These are phyloP conservation scores for Lachnellula occidentalis DNA, from an alignment of 2,329 filamentous ascomycete species.

Conservation along the genomic window DNA sequence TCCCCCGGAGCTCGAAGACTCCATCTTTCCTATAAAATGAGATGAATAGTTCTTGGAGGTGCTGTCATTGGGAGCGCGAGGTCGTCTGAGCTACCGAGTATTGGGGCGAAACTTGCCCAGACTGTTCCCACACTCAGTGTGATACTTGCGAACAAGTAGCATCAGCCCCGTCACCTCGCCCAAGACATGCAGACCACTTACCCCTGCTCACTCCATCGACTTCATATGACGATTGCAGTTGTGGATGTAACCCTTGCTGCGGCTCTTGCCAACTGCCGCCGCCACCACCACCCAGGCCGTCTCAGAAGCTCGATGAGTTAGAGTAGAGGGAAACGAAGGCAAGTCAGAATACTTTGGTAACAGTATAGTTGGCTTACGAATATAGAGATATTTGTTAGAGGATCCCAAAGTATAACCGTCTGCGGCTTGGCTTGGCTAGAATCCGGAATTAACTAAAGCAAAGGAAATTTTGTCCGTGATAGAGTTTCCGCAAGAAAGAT, in stretches of 20 bases:
- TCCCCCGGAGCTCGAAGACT: too few relatives aligned
- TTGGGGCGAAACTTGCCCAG: neutral
- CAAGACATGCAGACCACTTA: neutral
- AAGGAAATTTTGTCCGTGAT: too few relatives aligned
- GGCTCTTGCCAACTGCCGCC: neutral
- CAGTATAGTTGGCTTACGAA: too few relatives aligned
- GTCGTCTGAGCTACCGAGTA: neutral
- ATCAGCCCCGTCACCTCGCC: neutral
- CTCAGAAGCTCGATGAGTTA: neutral
- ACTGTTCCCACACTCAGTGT: conserved; percentile 1
- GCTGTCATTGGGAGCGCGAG: neutral
- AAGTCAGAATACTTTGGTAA: too few relatives aligned
- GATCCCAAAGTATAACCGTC: too few relatives aligned
- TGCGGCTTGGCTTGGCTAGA: too few relatives aligned
- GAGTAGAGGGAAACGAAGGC: too few relatives aligned
- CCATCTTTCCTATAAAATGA: neutral
- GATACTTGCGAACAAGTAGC: neutral
- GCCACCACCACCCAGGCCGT: neutral
- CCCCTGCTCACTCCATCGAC: neutral
- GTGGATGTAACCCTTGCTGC: neutral
- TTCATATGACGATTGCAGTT: neutral
- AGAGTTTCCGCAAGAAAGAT: too few relatives aligned
- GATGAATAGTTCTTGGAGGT: neutral
- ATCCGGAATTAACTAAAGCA: too few relatives aligned
- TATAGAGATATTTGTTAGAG: too few relatives aligned